Evolutionary conservation across 345 rosid species (phyloP), one percentile per base, ranked within the genome.

Genomic region (Firmiana major): DNA sequence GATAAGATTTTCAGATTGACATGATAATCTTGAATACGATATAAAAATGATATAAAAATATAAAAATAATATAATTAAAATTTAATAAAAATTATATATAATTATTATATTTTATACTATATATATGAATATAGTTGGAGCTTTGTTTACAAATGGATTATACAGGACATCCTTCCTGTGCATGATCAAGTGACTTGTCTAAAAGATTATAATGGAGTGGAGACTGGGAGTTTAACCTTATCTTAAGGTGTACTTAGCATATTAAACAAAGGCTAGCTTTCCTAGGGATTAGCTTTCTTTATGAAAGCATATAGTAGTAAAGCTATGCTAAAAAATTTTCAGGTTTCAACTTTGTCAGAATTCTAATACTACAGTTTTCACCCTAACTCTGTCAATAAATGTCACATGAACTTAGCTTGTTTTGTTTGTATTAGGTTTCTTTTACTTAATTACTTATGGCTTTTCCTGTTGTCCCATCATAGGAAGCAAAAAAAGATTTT

Each of bases 201-300:
- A 21, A 68, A 63, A 59, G 58, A 66, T 58, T 36, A 59, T 73
- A 31, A 75, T 26, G 46, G 5, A 57, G 28, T 22, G 26, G 34
- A 11, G 65, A 5, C 42, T 28, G 31, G 75, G 17, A 71, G 58
- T 43, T 77, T 63, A 22, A n/a, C 53, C 68, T 62, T 76, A 43
- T 78, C 36, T 21, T 71, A 71, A 46, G 75, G 70, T 80, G 73
- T 3, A 40, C 48, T 74, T 63, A 68, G 60, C 75, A 34, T 16
- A n/a, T 49, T 71, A 71, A 78, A 38, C 75, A 73, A 80, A 74
- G 75, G 81, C 34, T 31, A 31, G 34, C 10, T 54, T 58, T 64
- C 75, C 68, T 81, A 10, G 88, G 86, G 84, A 83, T 85, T 78
- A 84, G 74, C 69, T 51, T 7, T 51, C 80, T 86, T 84, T 77